Evolutionary conservation across 2,329 filamentous ascomycete species (phyloP).

Genomic region (Curvularia hawaiiensis): DNA sequence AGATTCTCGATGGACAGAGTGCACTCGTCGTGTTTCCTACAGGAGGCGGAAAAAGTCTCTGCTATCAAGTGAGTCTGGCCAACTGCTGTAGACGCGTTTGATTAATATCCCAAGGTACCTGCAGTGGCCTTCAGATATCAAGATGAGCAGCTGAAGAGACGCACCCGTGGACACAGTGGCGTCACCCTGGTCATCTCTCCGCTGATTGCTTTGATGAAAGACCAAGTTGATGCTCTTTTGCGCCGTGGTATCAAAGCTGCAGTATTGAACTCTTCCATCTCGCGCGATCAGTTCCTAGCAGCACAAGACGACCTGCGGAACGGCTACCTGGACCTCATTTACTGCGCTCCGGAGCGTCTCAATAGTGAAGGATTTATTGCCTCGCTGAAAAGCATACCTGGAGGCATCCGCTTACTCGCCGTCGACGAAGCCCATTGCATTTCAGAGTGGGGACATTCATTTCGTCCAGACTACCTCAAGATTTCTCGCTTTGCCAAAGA

Average conservation of each 20-base stretch:
- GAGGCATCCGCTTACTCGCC: slow-evolving; percentile 77
- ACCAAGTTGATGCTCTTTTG: slow-evolving; percentile 85
- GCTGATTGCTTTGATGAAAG: slow-evolving; percentile 91
- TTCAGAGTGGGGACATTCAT: slow-evolving; percentile 97
- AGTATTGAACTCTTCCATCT: slow-evolving; percentile 70
- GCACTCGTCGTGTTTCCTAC: slow-evolving; percentile 73
- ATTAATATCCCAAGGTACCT: slow-evolving; percentile 36
- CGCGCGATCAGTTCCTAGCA: slow-evolving; percentile 62
- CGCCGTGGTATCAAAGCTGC: slow-evolving; percentile 74
- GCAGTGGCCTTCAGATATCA: slow-evolving; percentile 51
- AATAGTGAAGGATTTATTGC: slow-evolving; percentile 72
- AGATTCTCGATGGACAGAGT: slow-evolving; percentile 51
- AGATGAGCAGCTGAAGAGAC: slow-evolving; percentile 36
- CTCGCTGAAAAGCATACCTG: slow-evolving; percentile 69
- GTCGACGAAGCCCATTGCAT: slow-evolving; percentile 98
- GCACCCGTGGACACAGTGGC: slow-evolving; percentile 68
- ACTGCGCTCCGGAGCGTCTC: slow-evolving; percentile 95
- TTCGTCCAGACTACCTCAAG: slow-evolving; percentile 90
- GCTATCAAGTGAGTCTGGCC: slow-evolving; percentile 74
- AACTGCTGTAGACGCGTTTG: neutral
- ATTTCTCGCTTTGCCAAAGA: slow-evolving; percentile 72
- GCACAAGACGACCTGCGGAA: slow-evolving; percentile 66
- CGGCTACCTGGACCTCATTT: slow-evolving; percentile 78
- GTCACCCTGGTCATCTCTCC: slow-evolving; percentile 93
- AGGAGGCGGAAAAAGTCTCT: slow-evolving; percentile 92